These are phyloP conservation scores for Taphrina betulina DNA, from an alignment of 1,139 yeast genomes.

Conservation along the genomic window DNA sequence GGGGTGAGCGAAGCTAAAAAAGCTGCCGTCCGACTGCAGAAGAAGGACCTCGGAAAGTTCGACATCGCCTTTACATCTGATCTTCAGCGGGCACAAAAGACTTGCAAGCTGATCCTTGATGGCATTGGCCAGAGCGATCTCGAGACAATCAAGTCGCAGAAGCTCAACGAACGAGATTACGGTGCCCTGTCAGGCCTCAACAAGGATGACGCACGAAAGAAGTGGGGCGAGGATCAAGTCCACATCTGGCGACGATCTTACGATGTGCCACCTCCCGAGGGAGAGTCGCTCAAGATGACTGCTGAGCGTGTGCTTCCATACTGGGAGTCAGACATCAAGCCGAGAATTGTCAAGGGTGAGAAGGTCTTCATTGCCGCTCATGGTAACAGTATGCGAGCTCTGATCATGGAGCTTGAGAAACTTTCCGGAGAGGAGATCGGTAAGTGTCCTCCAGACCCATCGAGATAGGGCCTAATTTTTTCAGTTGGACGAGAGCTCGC, in stretches of 20 bases:
- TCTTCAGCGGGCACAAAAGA: slow-evolving; percentile 94
- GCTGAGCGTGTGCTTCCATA: slow-evolving; percentile 96
- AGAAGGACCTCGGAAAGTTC: slow-evolving; percentile 71
- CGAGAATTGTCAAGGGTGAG: slow-evolving; percentile 80
- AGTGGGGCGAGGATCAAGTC: slow-evolving; percentile 90
- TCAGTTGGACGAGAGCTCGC: slow-evolving; percentile 48
- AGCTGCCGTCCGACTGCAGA: slow-evolving; percentile 91
- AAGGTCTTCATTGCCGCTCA: slow-evolving; percentile 94
- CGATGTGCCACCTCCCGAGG: slow-evolving; percentile 94
- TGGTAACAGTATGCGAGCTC: slow-evolving; percentile 97
- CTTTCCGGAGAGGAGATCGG: slow-evolving; percentile 92
- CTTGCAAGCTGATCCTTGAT: slow-evolving; percentile 92
- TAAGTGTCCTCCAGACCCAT: slow-evolving; percentile 65
- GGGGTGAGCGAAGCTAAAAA: slow-evolving; percentile 89
- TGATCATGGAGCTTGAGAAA: slow-evolving; percentile 93
- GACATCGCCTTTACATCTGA: slow-evolving; percentile 89
- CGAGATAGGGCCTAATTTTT: not conserved
- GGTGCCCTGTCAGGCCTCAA: slow-evolving; percentile 99
- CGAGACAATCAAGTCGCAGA: slow-evolving; percentile 94
- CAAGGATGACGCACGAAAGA: slow-evolving; percentile 87
- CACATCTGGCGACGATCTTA: slow-evolving; percentile 97
- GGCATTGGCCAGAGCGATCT: slow-evolving; percentile 85
- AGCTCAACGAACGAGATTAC: slow-evolving; percentile 98
- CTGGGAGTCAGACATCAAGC: slow-evolving; percentile 94
- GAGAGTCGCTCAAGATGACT: slow-evolving; percentile 92